These are phyloP conservation scores for Chlorokybus atmophyticus DNA, from an alignment of 139 green algal species.

Conservation along the genomic window DNA sequence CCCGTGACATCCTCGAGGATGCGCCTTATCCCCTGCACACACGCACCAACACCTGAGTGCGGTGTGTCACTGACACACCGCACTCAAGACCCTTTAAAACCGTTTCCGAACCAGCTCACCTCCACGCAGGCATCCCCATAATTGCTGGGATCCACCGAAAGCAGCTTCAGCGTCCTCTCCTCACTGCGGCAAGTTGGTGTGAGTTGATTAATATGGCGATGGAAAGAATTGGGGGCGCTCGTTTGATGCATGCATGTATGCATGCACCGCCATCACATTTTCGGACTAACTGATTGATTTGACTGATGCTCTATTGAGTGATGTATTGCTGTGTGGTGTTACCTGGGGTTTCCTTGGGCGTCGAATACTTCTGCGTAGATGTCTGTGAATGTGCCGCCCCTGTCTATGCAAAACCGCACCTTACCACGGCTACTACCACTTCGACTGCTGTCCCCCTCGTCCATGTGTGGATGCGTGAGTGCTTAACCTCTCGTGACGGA, in stretches of 20 bases:
- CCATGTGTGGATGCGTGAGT: no score
- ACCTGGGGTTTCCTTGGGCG: not conserved
- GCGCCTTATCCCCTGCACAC: constrained; percentile 83
- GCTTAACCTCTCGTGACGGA: no score
- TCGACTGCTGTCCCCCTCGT: no score
- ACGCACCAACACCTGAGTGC: no score
- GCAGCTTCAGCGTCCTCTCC: constrained; percentile 52
- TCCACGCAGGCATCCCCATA: constrained; percentile 86
- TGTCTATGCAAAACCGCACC: no score
- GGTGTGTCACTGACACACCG: no score
- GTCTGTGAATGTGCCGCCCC: constrained; percentile 95
- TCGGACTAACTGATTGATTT: not conserved
- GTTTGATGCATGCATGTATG: not conserved
- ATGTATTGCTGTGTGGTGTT: not conserved
- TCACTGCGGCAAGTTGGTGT: not conserved
- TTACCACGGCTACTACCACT: no score
- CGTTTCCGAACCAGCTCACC: no score
- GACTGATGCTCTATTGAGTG: not conserved
- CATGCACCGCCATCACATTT: not conserved
- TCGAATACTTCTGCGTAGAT: constrained; percentile 71
- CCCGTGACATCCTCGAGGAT: constrained; percentile 61
- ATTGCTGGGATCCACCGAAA: constrained; percentile 85
- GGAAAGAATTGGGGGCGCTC: not conserved
- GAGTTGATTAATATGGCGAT: not conserved
- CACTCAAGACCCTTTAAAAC: no score